Percentiles rank a stretch among this genome's conserved stretches.
These are phyloP conservation scores for Saprolegnia parasitica DNA, from an alignment of 352 stramenopile species.

Conservation along the genomic window DNA sequence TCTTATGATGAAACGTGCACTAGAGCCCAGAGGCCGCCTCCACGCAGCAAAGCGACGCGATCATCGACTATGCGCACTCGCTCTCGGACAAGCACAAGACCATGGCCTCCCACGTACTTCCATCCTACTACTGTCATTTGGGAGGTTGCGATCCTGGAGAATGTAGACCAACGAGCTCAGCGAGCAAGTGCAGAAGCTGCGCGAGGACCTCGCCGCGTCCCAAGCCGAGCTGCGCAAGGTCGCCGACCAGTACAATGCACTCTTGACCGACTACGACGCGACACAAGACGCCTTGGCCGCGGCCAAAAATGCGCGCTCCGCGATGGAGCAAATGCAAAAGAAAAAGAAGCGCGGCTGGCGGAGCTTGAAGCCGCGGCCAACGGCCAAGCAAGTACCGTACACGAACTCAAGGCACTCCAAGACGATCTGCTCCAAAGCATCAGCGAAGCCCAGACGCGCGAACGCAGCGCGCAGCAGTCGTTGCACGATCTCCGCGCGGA, in stretches of 20 bases:
- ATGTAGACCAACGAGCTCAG: conserved; percentile 13
- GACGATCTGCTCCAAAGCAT: conserved; percentile 60
- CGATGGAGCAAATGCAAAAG: conserved; percentile 35
- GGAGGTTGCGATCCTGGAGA: neutral
- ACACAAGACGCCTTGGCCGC: neutral
- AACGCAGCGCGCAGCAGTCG: conserved; percentile 33
- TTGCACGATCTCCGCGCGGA: neutral
- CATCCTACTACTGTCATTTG: no score
- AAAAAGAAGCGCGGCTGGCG: conserved; percentile 30
- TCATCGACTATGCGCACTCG: conserved; percentile 28
- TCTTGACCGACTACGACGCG: conserved; percentile 35
- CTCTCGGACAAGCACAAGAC: conserved; percentile 16
- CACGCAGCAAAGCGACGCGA: conserved; percentile 22
- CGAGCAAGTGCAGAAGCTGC: conserved; percentile 1
- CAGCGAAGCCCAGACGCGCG: conserved; percentile 44
- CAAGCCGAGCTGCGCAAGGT: conserved; percentile 33
- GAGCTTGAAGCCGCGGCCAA: conserved; percentile 31
- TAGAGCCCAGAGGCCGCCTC: neutral
- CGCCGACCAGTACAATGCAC: conserved; percentile 30
- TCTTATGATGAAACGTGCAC: neutral
- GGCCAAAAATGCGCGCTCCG: conserved; percentile 32
- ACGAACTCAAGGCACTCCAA: conserved; percentile 62
- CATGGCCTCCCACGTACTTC: conserved; percentile 3
- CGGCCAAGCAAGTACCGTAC: conserved; percentile 38
- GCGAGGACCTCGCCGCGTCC: neutral